phyloP scores from a whole-genome alignment of 2,329 filamentous ascomycete species.

The Verticillium albo-atrum region DNA sequence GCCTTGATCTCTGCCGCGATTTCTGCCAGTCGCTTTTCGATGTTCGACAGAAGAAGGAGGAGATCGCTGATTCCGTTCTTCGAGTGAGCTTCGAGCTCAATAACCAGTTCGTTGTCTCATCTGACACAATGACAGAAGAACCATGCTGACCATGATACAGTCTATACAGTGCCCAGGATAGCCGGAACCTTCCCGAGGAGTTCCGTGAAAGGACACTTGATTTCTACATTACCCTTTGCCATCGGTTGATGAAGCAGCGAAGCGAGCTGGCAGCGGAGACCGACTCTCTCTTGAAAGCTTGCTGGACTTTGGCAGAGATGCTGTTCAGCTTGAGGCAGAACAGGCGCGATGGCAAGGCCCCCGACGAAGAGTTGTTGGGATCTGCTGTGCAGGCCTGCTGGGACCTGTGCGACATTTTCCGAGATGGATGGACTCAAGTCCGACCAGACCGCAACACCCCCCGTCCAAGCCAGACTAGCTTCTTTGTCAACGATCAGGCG shows the following conservation, averaged over 20 bases:
- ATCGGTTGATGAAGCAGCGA: conserved; percentile 93
- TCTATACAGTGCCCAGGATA: conserved; percentile 86
- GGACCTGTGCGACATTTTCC: conserved; percentile 91
- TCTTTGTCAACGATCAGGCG: conserved; percentile 46
- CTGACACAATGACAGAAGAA: background rate
- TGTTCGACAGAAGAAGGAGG: conserved; percentile 71
- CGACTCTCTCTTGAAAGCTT: conserved; percentile 77
- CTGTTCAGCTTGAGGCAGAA: conserved; percentile 86
- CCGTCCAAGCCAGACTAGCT: conserved; percentile 71
- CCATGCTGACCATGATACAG: conserved; percentile 24
- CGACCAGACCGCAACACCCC: conserved; percentile 83
- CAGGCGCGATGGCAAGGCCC: conserved; percentile 63
- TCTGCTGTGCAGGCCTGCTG: conserved; percentile 91
- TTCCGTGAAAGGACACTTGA: conserved; percentile 89
- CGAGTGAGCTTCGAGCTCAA: conserved; percentile 93
- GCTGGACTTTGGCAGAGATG: conserved; percentile 90
- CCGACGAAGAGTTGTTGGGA: conserved; percentile 79
- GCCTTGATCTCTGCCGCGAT: conserved; percentile 81
- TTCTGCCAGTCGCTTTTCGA: conserved; percentile 93
- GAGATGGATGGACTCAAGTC: conserved; percentile 86
- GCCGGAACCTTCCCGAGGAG: conserved; percentile 71
- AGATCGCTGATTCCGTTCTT: conserved; percentile 77
- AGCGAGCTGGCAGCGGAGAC: conserved; percentile 75
- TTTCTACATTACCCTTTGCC: conserved; percentile 91
- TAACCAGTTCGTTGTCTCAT: conserved; percentile 60